These are phyloP conservation scores for Cercophora sp. DNA, from an alignment of 495 filamentous ascomycete species.

Conservation along the genomic window DNA sequence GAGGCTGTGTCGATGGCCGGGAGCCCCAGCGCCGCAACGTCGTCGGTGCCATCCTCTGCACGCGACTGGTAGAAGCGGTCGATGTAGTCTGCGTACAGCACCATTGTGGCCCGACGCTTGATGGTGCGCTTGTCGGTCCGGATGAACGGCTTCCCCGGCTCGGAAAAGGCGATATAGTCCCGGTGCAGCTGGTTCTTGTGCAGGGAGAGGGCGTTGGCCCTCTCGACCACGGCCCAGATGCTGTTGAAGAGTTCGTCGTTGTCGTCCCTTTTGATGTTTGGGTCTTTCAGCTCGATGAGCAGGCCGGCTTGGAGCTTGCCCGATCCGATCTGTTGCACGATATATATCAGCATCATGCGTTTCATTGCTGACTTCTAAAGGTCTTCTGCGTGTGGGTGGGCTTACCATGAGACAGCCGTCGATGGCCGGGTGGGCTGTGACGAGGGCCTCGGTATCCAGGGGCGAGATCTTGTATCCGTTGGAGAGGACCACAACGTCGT, in stretches of 20 bases:
- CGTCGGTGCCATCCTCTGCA: not conserved
- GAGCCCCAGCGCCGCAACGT: too few relatives aligned
- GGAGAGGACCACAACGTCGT: constrained; percentile 54
- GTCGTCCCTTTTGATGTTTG: not conserved
- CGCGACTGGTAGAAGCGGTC: not conserved
- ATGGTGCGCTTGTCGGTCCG: constrained; percentile 1
- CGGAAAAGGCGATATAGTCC: not conserved
- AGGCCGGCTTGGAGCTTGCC: constrained; percentile 42
- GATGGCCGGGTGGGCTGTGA: constrained; percentile 37
- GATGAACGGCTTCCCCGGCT: not conserved
- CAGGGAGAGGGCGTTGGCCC: constrained; percentile 11
- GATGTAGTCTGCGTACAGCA: not conserved
- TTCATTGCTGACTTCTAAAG: too few relatives aligned
- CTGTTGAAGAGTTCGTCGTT: constrained; percentile 8
- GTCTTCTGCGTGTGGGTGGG: too few relatives aligned
- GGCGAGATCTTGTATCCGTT: constrained; percentile 58
- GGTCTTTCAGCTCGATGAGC: constrained; percentile 36
- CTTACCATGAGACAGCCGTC: constrained; percentile 43
- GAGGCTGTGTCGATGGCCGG: too few relatives aligned
- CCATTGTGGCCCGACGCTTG: not conserved
- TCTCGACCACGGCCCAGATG: constrained; percentile 22
- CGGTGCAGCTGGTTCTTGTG: too few relatives aligned
- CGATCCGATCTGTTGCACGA: too few relatives aligned
- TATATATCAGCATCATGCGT: too few relatives aligned
- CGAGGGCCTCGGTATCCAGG: constrained; percentile 38